phyloP scores from a whole-genome alignment of 148 eudicot genomes.

The Arbutus unedo region DNA sequence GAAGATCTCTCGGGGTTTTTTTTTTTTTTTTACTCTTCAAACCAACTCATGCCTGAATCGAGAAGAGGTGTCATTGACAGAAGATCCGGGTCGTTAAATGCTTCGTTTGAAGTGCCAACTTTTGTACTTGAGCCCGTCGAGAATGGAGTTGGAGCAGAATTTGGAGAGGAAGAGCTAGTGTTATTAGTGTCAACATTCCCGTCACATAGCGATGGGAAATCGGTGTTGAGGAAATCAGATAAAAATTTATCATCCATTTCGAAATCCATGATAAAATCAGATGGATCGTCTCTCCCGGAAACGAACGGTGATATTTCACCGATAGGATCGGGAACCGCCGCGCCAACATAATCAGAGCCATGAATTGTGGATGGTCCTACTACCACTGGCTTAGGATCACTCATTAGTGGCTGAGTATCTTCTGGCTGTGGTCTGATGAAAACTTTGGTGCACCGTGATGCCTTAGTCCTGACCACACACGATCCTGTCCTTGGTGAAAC shows the following conservation, averaged over 20 bases:
- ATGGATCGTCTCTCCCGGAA: not conserved
- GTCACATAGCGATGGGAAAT: slow-evolving; percentile 1
- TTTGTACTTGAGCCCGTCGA: not conserved
- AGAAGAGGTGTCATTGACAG: not conserved
- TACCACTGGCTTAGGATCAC: not conserved
- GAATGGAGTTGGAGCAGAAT: slow-evolving; percentile 1
- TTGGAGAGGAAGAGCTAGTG: not conserved
- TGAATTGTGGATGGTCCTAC: not conserved
- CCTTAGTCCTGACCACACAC: slow-evolving; percentile 5
- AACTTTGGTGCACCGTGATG: slow-evolving; percentile 16
- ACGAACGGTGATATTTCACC: not conserved
- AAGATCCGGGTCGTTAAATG: not conserved
- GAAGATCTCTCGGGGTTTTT: not conserved
- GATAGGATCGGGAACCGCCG: not conserved
- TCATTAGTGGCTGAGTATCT: not conserved
- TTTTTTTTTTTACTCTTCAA: not conserved
- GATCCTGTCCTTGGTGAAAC: not conserved
- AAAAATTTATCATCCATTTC: slow-evolving; percentile 22
- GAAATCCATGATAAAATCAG: slow-evolving; percentile 5
- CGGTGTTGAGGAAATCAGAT: slow-evolving; percentile 7
- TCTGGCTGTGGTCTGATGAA: not conserved
- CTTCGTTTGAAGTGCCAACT: not conserved
- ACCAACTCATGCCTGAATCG: not conserved
- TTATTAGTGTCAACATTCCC: not conserved
- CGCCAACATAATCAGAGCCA: not conserved